These are phyloP conservation scores for Mucor sp. DNA, from an alignment of 371 early-diverging fungal species.

Conservation along the genomic window DNA sequence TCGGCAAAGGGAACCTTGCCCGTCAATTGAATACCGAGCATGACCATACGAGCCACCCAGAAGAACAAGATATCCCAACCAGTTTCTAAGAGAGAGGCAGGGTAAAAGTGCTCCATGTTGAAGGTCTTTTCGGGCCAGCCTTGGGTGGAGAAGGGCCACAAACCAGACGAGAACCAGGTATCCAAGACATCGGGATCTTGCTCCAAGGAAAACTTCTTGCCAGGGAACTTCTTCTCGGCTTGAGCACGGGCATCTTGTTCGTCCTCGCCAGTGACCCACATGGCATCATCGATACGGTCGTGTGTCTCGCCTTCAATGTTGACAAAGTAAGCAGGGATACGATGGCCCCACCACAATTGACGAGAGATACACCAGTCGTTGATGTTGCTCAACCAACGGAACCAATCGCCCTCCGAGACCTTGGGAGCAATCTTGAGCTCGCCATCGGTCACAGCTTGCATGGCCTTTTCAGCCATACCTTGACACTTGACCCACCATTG, in stretches of 20 bases:
- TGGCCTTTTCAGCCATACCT: conserved; percentile 88
- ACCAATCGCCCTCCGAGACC: conserved; percentile 93
- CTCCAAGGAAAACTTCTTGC: conserved; percentile 63
- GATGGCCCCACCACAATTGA: conserved; percentile 99
- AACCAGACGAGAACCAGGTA: conserved; percentile 99
- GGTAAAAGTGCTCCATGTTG: conserved; percentile 91
- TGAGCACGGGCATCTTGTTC: conserved; percentile 79
- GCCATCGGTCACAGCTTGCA: conserved; percentile 86
- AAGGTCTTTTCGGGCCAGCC: conserved; percentile 95
- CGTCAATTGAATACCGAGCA: conserved; percentile 96
- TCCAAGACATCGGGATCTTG: conserved; percentile 98
- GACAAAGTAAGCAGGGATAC: conserved; percentile 97
- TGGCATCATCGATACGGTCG: conserved; percentile 60
- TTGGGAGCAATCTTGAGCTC: conserved; percentile 90
- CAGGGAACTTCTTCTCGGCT: conserved; percentile 78
- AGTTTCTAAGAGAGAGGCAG: conserved; percentile 95
- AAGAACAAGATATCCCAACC: conserved; percentile 99
- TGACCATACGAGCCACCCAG: conserved; percentile 99
- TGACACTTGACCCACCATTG: conserved; percentile 99
- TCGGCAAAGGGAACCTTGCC: conserved; percentile 95
- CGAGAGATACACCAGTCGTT: conserved; percentile 97
- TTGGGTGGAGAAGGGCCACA: conserved; percentile 99
- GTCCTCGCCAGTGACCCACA: conserved; percentile 91
- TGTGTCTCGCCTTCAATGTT: conserved; percentile 69
- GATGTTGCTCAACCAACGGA: conserved; percentile 96